These are phyloP conservation scores for Myxozyma monticola DNA, from an alignment of 805 yeast genomes.

Conservation along the genomic window DNA sequence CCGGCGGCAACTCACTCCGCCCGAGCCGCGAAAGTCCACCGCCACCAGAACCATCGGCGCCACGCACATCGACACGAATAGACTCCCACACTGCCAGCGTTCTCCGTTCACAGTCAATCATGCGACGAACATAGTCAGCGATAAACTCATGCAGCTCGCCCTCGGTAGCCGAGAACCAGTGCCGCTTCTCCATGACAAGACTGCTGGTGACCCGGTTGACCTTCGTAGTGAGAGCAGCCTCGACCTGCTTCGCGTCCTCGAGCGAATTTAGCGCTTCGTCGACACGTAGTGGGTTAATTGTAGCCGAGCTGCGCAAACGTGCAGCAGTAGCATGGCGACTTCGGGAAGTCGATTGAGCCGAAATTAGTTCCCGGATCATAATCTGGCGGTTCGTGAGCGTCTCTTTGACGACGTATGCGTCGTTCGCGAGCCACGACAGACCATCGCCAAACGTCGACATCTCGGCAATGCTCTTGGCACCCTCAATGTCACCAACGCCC, in stretches of 20 bases:
- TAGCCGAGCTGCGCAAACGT: slow-evolving; percentile 63
- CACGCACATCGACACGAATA: slow-evolving; percentile 68
- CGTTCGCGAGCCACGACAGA: slow-evolving; percentile 60
- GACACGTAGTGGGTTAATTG: slow-evolving; percentile 81
- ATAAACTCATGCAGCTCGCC: slow-evolving; percentile 53
- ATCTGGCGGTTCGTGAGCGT: slow-evolving; percentile 89
- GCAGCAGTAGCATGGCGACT: slow-evolving; percentile 69
- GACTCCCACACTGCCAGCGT: slow-evolving; percentile 71
- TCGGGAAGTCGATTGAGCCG: slow-evolving; percentile 74
- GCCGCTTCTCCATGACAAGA: slow-evolving; percentile 71
- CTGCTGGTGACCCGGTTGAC: slow-evolving; percentile 82
- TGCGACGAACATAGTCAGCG: slow-evolving; percentile 61
- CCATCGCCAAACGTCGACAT: slow-evolving; percentile 78
- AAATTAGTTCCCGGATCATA: slow-evolving; percentile 81
- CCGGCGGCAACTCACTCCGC: slow-evolving; percentile 40
- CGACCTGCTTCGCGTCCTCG: slow-evolving; percentile 74
- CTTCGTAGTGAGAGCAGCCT: slow-evolving; percentile 72
- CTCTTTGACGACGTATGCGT: slow-evolving; percentile 86
- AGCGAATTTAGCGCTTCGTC: slow-evolving; percentile 83
- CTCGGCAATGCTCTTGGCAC: slow-evolving; percentile 68
- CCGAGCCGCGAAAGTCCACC: slow-evolving; percentile 87
- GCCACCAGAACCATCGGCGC: slow-evolving; percentile 76
- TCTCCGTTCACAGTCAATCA: slow-evolving; percentile 84
- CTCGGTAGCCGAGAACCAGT: slow-evolving; percentile 61
- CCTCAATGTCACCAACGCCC: slow-evolving; percentile 72